These are phyloP conservation scores for Cantharellus anzutake DNA, from an alignment of 768 basidiomycete species.

Conservation along the genomic window DNA sequence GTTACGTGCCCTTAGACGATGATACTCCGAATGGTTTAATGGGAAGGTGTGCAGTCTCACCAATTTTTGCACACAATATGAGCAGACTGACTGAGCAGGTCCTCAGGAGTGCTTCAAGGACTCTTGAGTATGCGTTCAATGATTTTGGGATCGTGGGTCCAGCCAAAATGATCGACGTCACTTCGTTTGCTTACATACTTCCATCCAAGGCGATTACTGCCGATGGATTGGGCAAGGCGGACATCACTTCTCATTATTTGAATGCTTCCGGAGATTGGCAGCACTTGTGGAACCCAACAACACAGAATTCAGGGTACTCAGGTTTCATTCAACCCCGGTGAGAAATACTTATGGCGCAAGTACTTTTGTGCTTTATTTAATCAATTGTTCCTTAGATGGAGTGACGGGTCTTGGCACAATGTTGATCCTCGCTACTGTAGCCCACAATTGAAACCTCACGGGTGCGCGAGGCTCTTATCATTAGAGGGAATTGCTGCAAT, in stretches of 20 bases:
- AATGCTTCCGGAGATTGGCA: slow-evolving; percentile 8
- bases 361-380: no score
- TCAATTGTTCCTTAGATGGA: not conserved
- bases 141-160: slow-evolving; percentile 10
- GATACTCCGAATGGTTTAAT: not conserved
- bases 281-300: slow-evolving; percentile 10
- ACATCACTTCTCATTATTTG: slow-evolving; percentile 3
- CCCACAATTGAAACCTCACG: slow-evolving; percentile 6
- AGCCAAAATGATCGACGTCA: not conserved
- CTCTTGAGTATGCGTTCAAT: slow-evolving; percentile 11
- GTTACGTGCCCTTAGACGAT: slow-evolving; percentile 6
- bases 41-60: not conserved
- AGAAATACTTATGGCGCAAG: not conserved
- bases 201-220: slow-evolving; percentile 1
- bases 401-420: slow-evolving; percentile 6
- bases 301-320: slow-evolving; percentile 5
- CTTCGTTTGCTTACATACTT: not conserved
- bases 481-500: not conserved
- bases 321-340: slow-evolving; percentile 11
- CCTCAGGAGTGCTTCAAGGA: slow-evolving; percentile 10
- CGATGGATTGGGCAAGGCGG: slow-evolving; percentile 4
- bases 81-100: not conserved
- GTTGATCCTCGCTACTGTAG: slow-evolving; percentile 9
- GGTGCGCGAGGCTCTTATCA: not conserved
- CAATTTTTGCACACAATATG: not conserved